Conservation (phyloP, 169 alveolate genomes). For the Eimeria sp. region DNA sequence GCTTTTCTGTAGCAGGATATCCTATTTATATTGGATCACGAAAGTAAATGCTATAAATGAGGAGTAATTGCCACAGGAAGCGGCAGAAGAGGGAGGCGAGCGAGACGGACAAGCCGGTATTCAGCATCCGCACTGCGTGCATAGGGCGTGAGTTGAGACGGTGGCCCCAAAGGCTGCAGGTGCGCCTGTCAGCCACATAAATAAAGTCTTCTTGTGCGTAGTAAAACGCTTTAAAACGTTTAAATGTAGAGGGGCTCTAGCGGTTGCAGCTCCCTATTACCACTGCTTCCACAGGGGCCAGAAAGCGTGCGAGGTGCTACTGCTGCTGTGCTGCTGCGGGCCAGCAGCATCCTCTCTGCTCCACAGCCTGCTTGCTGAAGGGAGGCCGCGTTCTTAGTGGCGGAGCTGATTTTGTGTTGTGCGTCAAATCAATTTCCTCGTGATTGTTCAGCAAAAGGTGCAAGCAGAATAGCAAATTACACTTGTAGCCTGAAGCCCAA, state of each 20-base stretch:
- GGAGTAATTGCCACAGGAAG: no score
- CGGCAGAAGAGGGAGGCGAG: background rate
- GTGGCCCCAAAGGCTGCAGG: background rate
- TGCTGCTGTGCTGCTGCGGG: slow-evolving; percentile 2
- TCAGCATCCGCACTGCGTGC: slow-evolving; percentile 35
- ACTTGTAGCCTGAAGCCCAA: background rate
- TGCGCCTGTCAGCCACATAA: background rate
- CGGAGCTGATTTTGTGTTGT: background rate
- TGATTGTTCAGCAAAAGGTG: background rate
- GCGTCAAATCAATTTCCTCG: background rate
- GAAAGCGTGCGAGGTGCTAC: slow-evolving; percentile 50
- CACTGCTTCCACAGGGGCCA: background rate
- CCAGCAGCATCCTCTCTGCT: background rate
- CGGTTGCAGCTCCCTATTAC: background rate
- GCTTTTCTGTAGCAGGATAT: background rate
- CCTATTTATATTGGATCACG: background rate
- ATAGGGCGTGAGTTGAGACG: background rate
- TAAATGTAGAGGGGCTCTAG: background rate
- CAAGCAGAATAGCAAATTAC: background rate
- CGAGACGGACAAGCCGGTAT: background rate
- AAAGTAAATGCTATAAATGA: background rate
- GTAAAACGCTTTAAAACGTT: background rate
- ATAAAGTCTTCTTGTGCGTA: background rate
- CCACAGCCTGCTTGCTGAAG: slow-evolving; percentile 18
- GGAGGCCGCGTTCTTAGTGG: background rate